These are phyloP conservation scores for Trichoderma koningiopsis DNA, from an alignment of 2,329 filamentous ascomycete species.

Conservation along the genomic window DNA sequence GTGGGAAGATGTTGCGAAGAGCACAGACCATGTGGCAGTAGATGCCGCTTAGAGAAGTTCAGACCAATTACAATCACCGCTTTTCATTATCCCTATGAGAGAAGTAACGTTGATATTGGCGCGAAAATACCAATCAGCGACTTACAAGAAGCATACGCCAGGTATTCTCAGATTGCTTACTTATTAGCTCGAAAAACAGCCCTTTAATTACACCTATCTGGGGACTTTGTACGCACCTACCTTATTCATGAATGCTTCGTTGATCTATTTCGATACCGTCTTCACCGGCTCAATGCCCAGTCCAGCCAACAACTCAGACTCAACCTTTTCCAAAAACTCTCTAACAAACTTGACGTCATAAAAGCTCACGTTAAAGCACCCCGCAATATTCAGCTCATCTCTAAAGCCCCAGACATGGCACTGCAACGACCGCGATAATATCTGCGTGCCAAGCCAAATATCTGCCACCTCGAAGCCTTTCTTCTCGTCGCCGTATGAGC, in stretches of 20 bases:
- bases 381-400: conserved; percentile 36
- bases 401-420: conserved; percentile 40
- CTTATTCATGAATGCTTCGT: background rate
- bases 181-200: background rate
- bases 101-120: background rate
- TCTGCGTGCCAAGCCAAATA: conserved; percentile 38
- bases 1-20: conserved; percentile 53
- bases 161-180: background rate
- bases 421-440: conserved; percentile 34
- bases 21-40: conserved; percentile 44
- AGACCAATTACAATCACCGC: background rate
- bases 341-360: conserved; percentile 33
- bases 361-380: conserved; percentile 39
- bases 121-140: background rate
- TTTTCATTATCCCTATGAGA: background rate
- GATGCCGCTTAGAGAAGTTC: background rate
- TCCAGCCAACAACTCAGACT: conserved; percentile 10
- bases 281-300: background rate
- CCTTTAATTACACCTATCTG: background rate
- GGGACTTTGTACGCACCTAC: background rate
- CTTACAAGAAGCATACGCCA: too few species aligned
- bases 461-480: conserved; percentile 31
- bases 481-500: conserved; percentile 30
- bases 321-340: conserved; percentile 31
- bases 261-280: background rate